Percentiles rank a stretch among this genome's conserved stretches.
phyloP scores from a whole-genome alignment of 371 early-diverging fungal genomes.

The Basidiobolus meristosporus region DNA sequence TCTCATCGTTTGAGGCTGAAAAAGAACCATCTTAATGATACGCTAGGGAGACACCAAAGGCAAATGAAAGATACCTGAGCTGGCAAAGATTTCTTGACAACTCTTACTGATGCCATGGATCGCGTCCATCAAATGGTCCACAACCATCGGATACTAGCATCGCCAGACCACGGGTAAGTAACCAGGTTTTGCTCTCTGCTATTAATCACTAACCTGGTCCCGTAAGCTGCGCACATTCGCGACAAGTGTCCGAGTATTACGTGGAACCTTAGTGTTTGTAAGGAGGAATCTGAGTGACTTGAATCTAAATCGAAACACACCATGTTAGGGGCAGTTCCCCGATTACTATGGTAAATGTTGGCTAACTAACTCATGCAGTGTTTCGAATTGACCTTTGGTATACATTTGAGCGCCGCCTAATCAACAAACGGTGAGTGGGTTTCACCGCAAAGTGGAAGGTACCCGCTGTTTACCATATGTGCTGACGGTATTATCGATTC shows the following conservation, averaged over 20 bases:
- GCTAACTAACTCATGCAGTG: background rate
- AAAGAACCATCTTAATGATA: no score
- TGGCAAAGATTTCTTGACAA: conserved; percentile 17
- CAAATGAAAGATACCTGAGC: no score
- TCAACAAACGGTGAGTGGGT: background rate
- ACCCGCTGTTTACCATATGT: conserved; percentile 38
- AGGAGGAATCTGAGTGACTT: conserved; percentile 48
- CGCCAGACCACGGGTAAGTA: background rate
- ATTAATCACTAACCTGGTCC: conserved; percentile 16
- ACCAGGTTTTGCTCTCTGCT: background rate
- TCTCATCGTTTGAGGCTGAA: no score
- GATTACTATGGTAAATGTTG: no score
- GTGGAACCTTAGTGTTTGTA: conserved; percentile 73
- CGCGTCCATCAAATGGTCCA: conserved; percentile 53
- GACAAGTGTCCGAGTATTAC: conserved; percentile 71
- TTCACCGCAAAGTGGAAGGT: background rate
- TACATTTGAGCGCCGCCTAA: background rate
- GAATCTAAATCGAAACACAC: conserved; percentile 18
- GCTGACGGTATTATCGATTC: conserved; percentile 81
- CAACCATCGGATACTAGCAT: conserved; percentile 30
- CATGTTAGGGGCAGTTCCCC: background rate
- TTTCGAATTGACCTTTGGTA: background rate
- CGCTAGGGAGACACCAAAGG: no score
- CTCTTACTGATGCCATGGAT: conserved; percentile 42
- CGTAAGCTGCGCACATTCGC: conserved; percentile 48